These are phyloP conservation scores for Quercus tomentella DNA, from an alignment of 331 rosid species.

Conservation along the genomic window DNA sequence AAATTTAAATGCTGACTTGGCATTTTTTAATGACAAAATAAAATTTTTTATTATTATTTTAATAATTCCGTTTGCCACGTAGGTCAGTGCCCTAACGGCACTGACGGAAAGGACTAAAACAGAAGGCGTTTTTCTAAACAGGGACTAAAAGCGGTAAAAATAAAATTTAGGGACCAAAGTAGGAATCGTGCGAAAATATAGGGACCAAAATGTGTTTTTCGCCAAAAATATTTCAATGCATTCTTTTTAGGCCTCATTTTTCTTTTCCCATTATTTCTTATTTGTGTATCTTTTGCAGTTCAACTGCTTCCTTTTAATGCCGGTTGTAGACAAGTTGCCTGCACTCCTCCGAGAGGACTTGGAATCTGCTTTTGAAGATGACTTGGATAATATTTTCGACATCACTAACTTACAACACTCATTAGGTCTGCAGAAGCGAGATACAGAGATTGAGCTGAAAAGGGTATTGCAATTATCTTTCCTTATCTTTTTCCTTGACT, in stretches of 20 bases:
- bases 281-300: constrained; percentile 56
- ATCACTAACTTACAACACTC: constrained; percentile 71
- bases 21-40: too few species aligned
- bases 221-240: background rate
- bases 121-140: too few species aligned
- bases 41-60: too few species aligned
- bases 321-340: constrained; percentile 94
- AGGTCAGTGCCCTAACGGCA: too few species aligned
- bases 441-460: constrained; percentile 74
- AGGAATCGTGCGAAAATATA: too few species aligned
- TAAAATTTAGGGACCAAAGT: too few species aligned
- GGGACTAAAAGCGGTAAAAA: too few species aligned
- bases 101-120: too few species aligned
- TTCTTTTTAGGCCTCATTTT: background rate
- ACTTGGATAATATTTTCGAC: constrained; percentile 78
- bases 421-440: constrained; percentile 69
- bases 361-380: constrained; percentile 87
- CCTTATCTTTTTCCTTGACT: constrained; percentile 4
- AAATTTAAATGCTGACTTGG: too few species aligned
- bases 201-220: too few species aligned
- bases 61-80: too few species aligned
- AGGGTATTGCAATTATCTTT: constrained; percentile 52
- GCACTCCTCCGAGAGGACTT: constrained; percentile 88
- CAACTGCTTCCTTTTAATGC: constrained; percentile 98
- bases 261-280: background rate